Evolutionary conservation across 257 asterid genomes (phyloP).

Genomic region (Nicotiana otophora): DNA sequence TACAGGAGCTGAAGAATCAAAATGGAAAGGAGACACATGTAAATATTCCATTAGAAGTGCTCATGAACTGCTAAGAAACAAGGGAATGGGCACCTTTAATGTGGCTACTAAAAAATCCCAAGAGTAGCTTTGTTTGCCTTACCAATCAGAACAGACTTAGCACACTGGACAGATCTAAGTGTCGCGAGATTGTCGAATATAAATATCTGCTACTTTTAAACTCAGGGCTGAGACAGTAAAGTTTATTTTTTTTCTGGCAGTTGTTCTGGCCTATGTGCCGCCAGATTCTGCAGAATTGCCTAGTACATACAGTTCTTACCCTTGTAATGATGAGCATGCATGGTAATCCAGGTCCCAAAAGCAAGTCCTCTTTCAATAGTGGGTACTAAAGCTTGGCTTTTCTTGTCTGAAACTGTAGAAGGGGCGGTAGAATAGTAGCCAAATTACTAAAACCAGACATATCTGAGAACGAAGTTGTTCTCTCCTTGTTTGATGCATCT

Average conservation of each 20-base stretch:
- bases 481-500: background rate
- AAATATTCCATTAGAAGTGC: background rate
- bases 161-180: background rate
- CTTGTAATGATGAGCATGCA: background rate
- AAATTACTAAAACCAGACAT: background rate
- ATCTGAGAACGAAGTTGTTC: background rate
- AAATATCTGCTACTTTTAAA: background rate
- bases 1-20: background rate
- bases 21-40: background rate
- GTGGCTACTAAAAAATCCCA: background rate
- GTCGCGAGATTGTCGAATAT: background rate
- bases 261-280: background rate
- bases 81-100: background rate
- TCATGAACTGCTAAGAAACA: too few relatives aligned
- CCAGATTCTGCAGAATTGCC: background rate
- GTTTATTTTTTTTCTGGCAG: background rate
- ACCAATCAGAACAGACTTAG: background rate
- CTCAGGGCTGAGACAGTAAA: background rate
- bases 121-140: background rate
- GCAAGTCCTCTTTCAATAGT: background rate
- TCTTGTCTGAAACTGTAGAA: too few relatives aligned
- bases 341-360: background rate
- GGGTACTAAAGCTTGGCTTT: too few relatives aligned
- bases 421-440: background rate
- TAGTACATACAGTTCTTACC: background rate